Evolutionary conservation across 2,329 filamentous ascomycete species (phyloP).

Genomic region (Talaromyces sp.): DNA sequence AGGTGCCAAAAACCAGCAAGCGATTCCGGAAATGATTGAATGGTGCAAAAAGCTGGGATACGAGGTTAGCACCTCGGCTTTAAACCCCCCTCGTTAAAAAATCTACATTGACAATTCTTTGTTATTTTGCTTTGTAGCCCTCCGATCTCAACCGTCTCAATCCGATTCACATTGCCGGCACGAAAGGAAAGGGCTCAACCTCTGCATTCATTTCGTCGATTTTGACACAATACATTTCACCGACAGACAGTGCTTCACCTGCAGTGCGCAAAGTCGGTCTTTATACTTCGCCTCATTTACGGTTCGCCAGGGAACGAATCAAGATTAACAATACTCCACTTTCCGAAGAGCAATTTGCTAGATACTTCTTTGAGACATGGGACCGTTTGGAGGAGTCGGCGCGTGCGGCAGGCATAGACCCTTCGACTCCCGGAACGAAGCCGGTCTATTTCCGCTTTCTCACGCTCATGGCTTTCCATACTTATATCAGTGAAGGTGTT

Average conservation of each 20-base stretch:
- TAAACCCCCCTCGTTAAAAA: background rate
- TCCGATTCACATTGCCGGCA: constrained; percentile 80
- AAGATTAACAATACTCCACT: constrained; percentile 69
- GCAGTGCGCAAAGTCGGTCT: constrained; percentile 59
- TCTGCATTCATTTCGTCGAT: constrained; percentile 78
- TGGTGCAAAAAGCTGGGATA: constrained; percentile 75
- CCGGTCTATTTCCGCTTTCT: constrained; percentile 91
- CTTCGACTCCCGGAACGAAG: constrained; percentile 55
- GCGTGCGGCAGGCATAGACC: constrained; percentile 46
- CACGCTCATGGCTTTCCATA: constrained; percentile 80
- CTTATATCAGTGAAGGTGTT: constrained; percentile 71
- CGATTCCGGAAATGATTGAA: constrained; percentile 74
- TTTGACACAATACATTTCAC: constrained; percentile 54
- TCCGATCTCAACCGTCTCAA: constrained; percentile 56
- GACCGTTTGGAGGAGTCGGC: constrained; percentile 55
- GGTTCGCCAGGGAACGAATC: constrained; percentile 79
- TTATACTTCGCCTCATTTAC: constrained; percentile 80
- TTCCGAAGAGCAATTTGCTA: constrained; percentile 61
- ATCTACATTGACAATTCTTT: background rate
- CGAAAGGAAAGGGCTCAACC: constrained; percentile 89
- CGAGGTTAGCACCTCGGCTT: constrained; percentile 48
- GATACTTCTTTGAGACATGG: constrained; percentile 82
- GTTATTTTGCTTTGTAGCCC: constrained; percentile 40
- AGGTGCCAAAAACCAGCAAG: constrained; percentile 63
- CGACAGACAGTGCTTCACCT: constrained; percentile 22